Evolutionary conservation across 257 asterid species (phyloP), one percentile per base, ranked within the genome.

Genomic region (Fraxinus excelsior): DNA sequence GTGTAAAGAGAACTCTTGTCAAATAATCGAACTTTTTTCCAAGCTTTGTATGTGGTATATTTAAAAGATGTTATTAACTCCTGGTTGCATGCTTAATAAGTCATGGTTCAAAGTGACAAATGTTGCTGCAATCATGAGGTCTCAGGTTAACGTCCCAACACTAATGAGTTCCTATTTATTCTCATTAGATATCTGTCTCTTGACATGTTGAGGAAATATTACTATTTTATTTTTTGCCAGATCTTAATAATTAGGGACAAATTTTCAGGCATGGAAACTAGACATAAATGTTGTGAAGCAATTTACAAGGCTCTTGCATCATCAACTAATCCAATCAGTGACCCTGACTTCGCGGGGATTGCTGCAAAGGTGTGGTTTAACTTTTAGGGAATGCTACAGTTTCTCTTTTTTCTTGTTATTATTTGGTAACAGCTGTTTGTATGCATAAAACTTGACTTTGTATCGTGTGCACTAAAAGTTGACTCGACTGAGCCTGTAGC

Each of bases 221-320:
- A 8, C 1, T 3, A n/a, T 29, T 29, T 42, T 29, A 21, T 28
- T 31, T 67, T 40, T 28, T 19, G n/a, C 23, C 13, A 31, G 40
- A 42, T 53, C 31, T 68, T 73, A 34, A 44, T 53, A 25, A 19
- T 40, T 16, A 34, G 23, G 34, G 37, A 58, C 34, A 67, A 53
- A 79, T 62, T 73, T 34, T 74, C 94, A 96, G 99, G 98, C 73
- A 96, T 96, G 99, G 98, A 96, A 87, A 93, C 94, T 70, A 89
- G 97, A 31, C 95, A 96, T 68, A 89, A 88, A 76, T 93, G 98
- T 79, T 96, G 97, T 73, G 87, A 91, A 85, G 91, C 95, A 79
- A 85, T 96, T 78, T 76, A 76, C 84, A 83, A 76, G 80, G 88
- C 83, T 65, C 79, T 91, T 72, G 26, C 87, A 8, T 90, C 94